These are phyloP conservation scores for Clitopilus passeckerianus DNA, from an alignment of 768 basidiomycete species.

Conservation along the genomic window DNA sequence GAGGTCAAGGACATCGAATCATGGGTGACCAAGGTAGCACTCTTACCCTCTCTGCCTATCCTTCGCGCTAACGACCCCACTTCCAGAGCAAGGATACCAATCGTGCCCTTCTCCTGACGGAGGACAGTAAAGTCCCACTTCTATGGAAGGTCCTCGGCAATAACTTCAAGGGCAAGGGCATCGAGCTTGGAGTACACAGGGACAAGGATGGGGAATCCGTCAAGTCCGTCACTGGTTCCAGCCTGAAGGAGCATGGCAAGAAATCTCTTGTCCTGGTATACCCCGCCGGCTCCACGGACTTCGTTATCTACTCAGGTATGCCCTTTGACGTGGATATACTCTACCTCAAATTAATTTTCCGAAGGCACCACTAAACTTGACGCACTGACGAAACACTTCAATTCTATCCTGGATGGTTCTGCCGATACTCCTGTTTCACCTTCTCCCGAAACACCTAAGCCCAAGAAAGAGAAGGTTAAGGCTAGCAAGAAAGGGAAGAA, in stretches of 20 bases:
- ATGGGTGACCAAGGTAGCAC: slow-evolving; percentile 58
- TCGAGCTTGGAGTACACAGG: slow-evolving; percentile 59
- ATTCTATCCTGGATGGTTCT: slow-evolving; percentile 64
- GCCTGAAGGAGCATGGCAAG: slow-evolving; percentile 39
- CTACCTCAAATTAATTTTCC: not conserved
- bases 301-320: slow-evolving; percentile 66
- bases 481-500: not conserved
- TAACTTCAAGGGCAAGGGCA: slow-evolving; percentile 52
- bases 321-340: not conserved
- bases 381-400: slow-evolving; percentile 68
- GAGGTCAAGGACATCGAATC: slow-evolving; percentile 49
- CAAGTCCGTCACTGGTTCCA: slow-evolving; percentile 16
- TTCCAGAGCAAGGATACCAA: slow-evolving; percentile 27
- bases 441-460: not conserved
- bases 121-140: slow-evolving; percentile 71
- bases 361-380: slow-evolving; percentile 72
- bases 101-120: slow-evolving; percentile 66
- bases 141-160: slow-evolving; percentile 79
- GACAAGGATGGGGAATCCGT: slow-evolving; percentile 60
- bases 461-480: not conserved
- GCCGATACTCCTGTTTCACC: slow-evolving; percentile 36
- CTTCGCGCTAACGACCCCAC: not conserved
- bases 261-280: slow-evolving; percentile 66
- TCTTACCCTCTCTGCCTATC: not conserved
- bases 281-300: slow-evolving; percentile 49